phyloP scores from a whole-genome alignment of 371 early-diverging fungal genomes.

The Haplosporangium sp. region DNA sequence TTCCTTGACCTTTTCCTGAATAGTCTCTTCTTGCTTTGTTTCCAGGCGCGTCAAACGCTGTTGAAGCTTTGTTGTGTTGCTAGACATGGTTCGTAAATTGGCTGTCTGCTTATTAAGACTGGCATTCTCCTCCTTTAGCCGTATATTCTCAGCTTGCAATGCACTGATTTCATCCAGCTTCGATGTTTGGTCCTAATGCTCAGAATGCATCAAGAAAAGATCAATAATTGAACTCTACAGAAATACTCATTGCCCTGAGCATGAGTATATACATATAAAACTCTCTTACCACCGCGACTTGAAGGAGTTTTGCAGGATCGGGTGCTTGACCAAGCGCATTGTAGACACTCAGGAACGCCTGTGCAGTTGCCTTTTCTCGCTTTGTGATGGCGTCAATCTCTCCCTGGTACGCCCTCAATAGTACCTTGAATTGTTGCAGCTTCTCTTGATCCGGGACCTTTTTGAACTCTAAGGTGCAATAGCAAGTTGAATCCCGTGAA shows the following conservation, averaged over 20 bases:
- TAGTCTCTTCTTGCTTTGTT: slow-evolving; percentile 53
- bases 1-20: slow-evolving; percentile 54
- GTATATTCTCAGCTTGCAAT: slow-evolving; percentile 64
- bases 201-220: too few relatives aligned
- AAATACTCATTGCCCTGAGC: background rate
- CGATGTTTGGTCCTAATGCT: slow-evolving; percentile 68
- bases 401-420: slow-evolving; percentile 88
- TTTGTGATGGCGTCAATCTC: slow-evolving; percentile 92
- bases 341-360: slow-evolving; percentile 83
- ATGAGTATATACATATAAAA: too few relatives aligned
- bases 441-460: slow-evolving; percentile 84
- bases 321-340: slow-evolving; percentile 86
- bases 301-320: slow-evolving; percentile 73
- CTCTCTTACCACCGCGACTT: slow-evolving; percentile 41
- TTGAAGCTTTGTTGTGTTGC: slow-evolving; percentile 62
- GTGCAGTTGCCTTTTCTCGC: slow-evolving; percentile 87
- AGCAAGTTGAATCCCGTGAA: too few relatives aligned
- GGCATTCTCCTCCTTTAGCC: slow-evolving; percentile 66
- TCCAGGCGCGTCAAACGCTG: slow-evolving; percentile 65
- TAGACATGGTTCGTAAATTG: slow-evolving; percentile 59
- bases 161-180: slow-evolving; percentile 61
- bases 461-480: slow-evolving; percentile 71
- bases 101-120: slow-evolving; percentile 57
- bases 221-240: background rate
- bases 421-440: slow-evolving; percentile 73